Base-by-base conservation (phyloP, 306 rosid genomes). In the Trifolium fragiferum region DNA sequence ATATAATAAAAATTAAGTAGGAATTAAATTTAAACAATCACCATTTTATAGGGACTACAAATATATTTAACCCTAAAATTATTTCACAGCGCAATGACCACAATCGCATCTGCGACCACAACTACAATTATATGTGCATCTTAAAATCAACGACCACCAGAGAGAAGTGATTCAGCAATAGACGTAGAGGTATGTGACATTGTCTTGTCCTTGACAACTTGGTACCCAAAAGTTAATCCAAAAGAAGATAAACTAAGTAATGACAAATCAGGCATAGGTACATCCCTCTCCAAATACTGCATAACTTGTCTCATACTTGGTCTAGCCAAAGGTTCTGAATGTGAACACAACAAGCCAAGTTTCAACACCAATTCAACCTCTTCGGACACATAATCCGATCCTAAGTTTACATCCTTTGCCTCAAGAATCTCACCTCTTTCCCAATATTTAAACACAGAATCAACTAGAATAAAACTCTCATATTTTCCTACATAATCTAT, bases 241-340 rank as follows among this genome's bases (percentile, higher is more conserved):
- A 51, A 13, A 1, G 84, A 53, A 68, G 80, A 44, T 18, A 80
- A 67, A 9, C 66, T 81, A 32, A 80, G 78, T 54, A 23, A 49
- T 6, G 82, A 57, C 25, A 66, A 1, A 50, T 82, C 83, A 1
- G 80, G 88, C 58, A 84, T n/a, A 74, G 64, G 10, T 13, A 49
- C 32, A 15, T 84, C 82, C 14, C 70, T 84, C 18, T 82, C 86
- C 78, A 87, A 81, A 54, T 78, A 84, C 75, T 78, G 86, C 60
- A 79, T n/a, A 46, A 89, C 82, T 41, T 82, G 90, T 12, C 85
- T 74, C 92, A 89, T 89, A 53, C 25, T 19, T 53, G 95, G 95
- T 79, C 95, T 83, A 21, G 69, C 73, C 21, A 58, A 32, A 9
- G 87, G 86, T 67, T 72, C 65, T 5, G 73, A 62, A 35, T 84